phyloP scores from a whole-genome alignment of 805 yeast species.

The Candida sphagnicola region DNA sequence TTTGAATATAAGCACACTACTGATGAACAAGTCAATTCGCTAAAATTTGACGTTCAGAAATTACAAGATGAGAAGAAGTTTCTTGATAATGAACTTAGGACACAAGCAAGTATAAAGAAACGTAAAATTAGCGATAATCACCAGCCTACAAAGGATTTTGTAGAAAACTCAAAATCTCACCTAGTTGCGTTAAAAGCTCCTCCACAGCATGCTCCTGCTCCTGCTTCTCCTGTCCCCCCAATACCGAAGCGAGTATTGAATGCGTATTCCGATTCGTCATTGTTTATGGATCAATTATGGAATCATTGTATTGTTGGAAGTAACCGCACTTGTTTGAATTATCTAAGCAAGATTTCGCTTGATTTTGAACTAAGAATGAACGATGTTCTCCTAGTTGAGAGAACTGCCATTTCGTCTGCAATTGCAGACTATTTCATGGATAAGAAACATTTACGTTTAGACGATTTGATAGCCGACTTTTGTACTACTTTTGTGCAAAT shows the following conservation, averaged over 20 bases:
- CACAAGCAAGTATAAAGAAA: slow-evolving; percentile 18
- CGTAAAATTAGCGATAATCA: slow-evolving; percentile 8
- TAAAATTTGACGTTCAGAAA: slow-evolving; percentile 30
- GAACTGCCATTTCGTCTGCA: slow-evolving; percentile 30
- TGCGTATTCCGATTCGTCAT: slow-evolving; percentile 26
- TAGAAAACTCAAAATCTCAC: background rate
- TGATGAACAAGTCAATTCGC: slow-evolving; percentile 27
- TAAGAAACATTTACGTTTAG: slow-evolving; percentile 46
- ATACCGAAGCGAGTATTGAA: slow-evolving; percentile 16
- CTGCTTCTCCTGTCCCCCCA: background rate
- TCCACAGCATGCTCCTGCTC: background rate
- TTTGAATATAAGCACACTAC: slow-evolving; percentile 14
- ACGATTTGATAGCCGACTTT: slow-evolving; percentile 44
- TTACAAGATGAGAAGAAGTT: slow-evolving; percentile 43
- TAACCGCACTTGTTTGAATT: slow-evolving; percentile 24
- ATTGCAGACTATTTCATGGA: slow-evolving; percentile 41
- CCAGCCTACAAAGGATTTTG: background rate
- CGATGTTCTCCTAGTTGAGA: slow-evolving; percentile 18
- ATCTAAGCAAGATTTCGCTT: slow-evolving; percentile 28
- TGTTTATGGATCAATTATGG: slow-evolving; percentile 33
- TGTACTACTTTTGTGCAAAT: slow-evolving; percentile 24
- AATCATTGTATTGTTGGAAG: slow-evolving; percentile 34
- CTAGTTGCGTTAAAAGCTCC: background rate
- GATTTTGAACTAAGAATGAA: slow-evolving; percentile 15
- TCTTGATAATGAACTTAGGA: slow-evolving; percentile 33